Percentiles rank a stretch among this genome's conserved stretches.
Conservation (phyloP, 371 early-diverging fungal genomes). For the Rhizopus arrhizus region DNA sequence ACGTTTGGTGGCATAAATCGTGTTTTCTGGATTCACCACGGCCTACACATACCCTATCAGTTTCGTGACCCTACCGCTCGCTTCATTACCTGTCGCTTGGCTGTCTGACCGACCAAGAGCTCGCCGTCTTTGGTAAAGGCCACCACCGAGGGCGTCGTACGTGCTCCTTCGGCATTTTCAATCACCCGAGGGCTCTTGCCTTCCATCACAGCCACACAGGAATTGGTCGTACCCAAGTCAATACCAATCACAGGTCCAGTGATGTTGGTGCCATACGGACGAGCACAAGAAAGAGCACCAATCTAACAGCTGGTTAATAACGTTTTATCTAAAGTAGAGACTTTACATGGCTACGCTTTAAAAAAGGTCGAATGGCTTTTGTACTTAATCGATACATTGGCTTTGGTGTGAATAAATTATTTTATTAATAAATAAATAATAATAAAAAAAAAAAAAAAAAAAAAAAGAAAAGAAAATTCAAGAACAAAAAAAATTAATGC, state of each 20-base stretch:
- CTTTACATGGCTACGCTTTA: no score
- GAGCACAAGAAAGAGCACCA: conserved; percentile 34
- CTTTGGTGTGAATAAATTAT: no score
- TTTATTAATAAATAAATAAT: no score
- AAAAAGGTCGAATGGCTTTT: no score
- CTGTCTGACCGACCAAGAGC: conserved; percentile 89
- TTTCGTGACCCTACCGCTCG: not conserved
- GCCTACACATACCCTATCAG: conserved; percentile 52
- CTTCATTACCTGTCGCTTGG: conserved; percentile 74
- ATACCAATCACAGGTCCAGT: conserved; percentile 95
- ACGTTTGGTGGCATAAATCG: conserved; percentile 93
- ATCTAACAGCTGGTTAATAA: conserved; percentile 8
- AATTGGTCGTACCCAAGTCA: conserved; percentile 98
- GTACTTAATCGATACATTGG: no score
- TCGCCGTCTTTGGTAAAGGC: conserved; percentile 87
- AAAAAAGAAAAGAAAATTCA: no score
- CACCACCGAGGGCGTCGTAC: conserved; percentile 96
- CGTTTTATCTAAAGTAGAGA: no score
- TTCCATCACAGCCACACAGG: conserved; percentile 96
- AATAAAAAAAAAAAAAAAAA: no score
- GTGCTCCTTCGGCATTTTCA: conserved; percentile 89
- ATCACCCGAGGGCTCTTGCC: conserved; percentile 93
- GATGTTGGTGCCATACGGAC: conserved; percentile 68
- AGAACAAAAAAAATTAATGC: no score
- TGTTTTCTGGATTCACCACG: conserved; percentile 89